Conservation (phyloP, 2,329 filamentous ascomycete genomes). For the Tolypocladium ophioglossoides region DNA sequence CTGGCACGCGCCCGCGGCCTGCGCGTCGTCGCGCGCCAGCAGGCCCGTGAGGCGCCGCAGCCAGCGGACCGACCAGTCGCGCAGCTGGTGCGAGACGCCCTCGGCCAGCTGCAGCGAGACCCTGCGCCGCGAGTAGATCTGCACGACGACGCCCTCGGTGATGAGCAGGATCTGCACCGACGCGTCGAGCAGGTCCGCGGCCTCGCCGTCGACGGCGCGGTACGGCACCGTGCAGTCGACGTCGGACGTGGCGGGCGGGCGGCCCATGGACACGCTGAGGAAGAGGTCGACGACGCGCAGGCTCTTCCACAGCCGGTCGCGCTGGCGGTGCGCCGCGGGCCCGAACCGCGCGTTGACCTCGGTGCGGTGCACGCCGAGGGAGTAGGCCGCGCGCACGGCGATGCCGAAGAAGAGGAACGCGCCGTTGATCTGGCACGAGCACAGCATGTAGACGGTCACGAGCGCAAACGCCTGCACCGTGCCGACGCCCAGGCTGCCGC, state of each 20-base stretch:
- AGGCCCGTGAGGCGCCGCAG: slow-evolving; percentile 31
- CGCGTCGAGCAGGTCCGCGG: slow-evolving; percentile 36
- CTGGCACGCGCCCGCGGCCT: slow-evolving; percentile 37
- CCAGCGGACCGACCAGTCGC: slow-evolving; percentile 41
- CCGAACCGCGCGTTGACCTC: slow-evolving; percentile 44
- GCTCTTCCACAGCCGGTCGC: slow-evolving; percentile 44
- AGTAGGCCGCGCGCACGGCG: slow-evolving; percentile 40
- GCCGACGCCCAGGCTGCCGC: slow-evolving; percentile 34
- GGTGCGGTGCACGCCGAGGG: slow-evolving; percentile 40
- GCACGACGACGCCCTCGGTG: slow-evolving; percentile 36
- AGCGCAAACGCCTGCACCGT: slow-evolving; percentile 41
- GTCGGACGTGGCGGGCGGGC: slow-evolving; percentile 42
- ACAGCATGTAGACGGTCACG: slow-evolving; percentile 42
- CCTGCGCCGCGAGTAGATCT: slow-evolving; percentile 42
- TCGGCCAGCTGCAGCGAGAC: slow-evolving; percentile 42
- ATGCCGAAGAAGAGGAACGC: slow-evolving; percentile 45
- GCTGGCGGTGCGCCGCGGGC: slow-evolving; percentile 26
- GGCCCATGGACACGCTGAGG: slow-evolving; percentile 42
- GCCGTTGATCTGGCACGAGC: slow-evolving; percentile 43
- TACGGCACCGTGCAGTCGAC: slow-evolving; percentile 44
- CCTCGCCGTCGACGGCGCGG: slow-evolving; percentile 24
- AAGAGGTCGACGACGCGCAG: slow-evolving; percentile 41
- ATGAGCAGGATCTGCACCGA: slow-evolving; percentile 43
- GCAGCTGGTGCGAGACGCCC: slow-evolving; percentile 39
- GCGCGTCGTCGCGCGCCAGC: slow-evolving; percentile 18